These are phyloP conservation scores for Panaeolus papilionaceus DNA, from an alignment of 768 basidiomycete species.

Conservation along the genomic window DNA sequence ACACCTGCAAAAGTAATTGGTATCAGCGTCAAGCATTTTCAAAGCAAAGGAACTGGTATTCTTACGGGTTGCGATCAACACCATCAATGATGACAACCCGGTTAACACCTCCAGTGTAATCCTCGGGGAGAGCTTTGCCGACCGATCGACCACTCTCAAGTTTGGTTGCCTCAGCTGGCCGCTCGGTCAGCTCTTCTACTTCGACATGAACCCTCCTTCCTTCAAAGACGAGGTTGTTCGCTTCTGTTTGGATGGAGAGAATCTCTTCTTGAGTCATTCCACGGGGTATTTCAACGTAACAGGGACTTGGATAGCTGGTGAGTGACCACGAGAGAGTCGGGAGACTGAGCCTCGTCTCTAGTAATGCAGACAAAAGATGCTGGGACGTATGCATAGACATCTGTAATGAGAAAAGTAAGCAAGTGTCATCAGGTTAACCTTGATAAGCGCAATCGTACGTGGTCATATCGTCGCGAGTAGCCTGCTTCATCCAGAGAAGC, in stretches of 20 bases:
- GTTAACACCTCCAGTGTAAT: conserved; percentile 79
- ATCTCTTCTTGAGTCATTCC: conserved; percentile 72
- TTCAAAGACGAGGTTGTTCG: conserved; percentile 73
- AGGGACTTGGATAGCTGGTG: conserved; percentile 67
- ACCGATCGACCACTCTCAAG: conserved; percentile 56
- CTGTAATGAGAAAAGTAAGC: conserved; percentile 38
- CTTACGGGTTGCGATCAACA: conserved; percentile 81
- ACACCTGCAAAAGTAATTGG: conserved; percentile 51
- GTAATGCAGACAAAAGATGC: conserved; percentile 81
- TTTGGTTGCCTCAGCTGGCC: conserved; percentile 35
- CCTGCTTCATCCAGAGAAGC: conserved; percentile 65
- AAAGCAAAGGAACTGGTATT: conserved; percentile 1
- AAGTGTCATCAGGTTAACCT: not conserved
- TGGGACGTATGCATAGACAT: conserved; percentile 89
- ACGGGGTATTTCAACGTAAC: conserved; percentile 79
- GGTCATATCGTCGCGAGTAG: conserved; percentile 72
- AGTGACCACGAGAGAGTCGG: conserved; percentile 87
- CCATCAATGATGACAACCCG: conserved; percentile 86
- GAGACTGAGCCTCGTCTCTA: conserved; percentile 66
- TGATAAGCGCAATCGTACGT: conserved; percentile 49
- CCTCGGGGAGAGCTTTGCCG: conserved; percentile 66
- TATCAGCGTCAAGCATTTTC: conserved; percentile 9
- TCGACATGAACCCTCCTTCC: conserved; percentile 74
- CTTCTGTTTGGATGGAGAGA: conserved; percentile 60
- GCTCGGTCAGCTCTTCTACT: conserved; percentile 64